Base-by-base conservation (phyloP, 768 basidiomycete genomes). In the Phaffia australis region DNA sequence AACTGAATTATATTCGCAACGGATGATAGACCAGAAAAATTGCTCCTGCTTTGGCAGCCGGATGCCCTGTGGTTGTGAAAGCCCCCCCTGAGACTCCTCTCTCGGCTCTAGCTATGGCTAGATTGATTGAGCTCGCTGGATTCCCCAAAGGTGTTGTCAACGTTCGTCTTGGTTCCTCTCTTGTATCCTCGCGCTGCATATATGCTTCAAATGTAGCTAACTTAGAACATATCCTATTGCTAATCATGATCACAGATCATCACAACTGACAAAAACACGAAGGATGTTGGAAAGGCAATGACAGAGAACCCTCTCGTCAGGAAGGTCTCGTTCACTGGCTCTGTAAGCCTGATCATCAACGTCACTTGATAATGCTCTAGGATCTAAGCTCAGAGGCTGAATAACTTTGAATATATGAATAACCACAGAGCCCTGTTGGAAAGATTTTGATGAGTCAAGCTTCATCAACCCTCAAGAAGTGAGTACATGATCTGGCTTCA, bases 81-180 rank as follows among this genome's bases (percentile, higher is more conserved):
- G 93, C 93, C 1, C 86, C 95, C 0, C 83, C 90, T 0, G 95
- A 99, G 77, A 90, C 95, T 0, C 95, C 95, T 1, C 95, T 89
- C 78, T 90, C 89, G 35, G 84, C 85, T 11, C 82, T 98, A 15
- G 95, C 94, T 5, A 80, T 56, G 29, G 63, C 55, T 58, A 47
- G 47, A 59, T 64, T 54, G 19, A 61, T 62, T 48, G 54, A 81
- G 55, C 86, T 90, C 50, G 94, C 93, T n/a, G 95, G 94, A 46
- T 79, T 99, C 54, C 94, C 95, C 5, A 84, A 87, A 46, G 95
- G 95, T 54, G 95, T 97, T 48, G 84, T 99, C 75, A 98, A 99
- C 77, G 81, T 95, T 58, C 84, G 35, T 42, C 35, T 11, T 11
- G 35, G 11, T 42, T 42, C 35, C 35, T 42, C 35, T 11, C 11